Percentiles rank a stretch among this genome's conserved stretches.
These are phyloP conservation scores for Populus alba DNA, from an alignment of 345 rosid species.

Conservation along the genomic window DNA sequence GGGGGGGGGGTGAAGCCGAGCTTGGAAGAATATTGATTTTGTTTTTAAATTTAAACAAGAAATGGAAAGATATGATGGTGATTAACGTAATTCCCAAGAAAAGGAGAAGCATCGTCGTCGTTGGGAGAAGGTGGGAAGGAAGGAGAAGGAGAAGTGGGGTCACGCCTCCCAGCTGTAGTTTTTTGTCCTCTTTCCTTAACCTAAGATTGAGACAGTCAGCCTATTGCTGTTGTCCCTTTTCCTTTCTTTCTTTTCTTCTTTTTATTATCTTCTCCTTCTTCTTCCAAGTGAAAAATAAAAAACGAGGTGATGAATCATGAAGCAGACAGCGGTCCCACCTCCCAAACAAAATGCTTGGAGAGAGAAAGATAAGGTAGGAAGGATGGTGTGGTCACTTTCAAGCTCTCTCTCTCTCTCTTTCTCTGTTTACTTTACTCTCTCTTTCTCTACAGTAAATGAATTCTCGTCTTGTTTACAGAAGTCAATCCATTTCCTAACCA, in stretches of 20 bases:
- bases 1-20: background rate
- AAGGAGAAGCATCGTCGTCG: background rate
- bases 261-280: background rate
- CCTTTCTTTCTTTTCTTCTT: background rate
- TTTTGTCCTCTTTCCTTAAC: conserved; percentile 31
- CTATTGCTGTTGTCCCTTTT: conserved; percentile 26
- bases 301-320: no score
- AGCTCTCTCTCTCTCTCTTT: background rate
- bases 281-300: background rate
- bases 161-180: conserved; percentile 40
- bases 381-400: conserved; percentile 27
- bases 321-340: background rate
- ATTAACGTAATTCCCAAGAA: conserved; percentile 16
- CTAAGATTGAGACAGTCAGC: conserved; percentile 33
- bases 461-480: no score
- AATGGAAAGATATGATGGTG: background rate
- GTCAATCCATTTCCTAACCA: background rate
- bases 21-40: background rate
- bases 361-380: background rate
- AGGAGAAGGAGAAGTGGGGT: conserved; percentile 33
- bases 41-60: no score
- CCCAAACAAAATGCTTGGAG: background rate
- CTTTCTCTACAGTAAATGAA: no score
- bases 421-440: no score
- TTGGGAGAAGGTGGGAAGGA: background rate